phyloP scores from a whole-genome alignment of 2,329 filamentous ascomycete genomes.

The Decorospora gaudefroyi region DNA sequence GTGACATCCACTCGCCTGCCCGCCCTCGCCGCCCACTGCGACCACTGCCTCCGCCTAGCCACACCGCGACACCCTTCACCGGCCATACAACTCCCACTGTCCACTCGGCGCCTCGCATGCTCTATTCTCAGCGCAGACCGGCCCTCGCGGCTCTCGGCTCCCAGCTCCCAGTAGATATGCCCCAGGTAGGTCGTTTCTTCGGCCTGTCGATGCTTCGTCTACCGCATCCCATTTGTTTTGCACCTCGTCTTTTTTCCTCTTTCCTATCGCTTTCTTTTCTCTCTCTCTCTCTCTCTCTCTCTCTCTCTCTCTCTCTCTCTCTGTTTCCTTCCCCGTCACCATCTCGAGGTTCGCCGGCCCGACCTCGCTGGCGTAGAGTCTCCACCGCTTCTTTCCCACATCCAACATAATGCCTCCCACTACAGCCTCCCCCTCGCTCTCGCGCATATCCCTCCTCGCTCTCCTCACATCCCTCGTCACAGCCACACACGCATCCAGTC shows the following conservation, averaged over 20 bases:
- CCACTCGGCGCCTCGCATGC: conserved; percentile 41
- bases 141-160: conserved; percentile 20
- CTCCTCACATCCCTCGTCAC: conserved; percentile 35
- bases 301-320: conserved; percentile 10
- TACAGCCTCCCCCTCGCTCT: conserved; percentile 37
- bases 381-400: not conserved
- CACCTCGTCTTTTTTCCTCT: conserved; percentile 3
- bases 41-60: too few species aligned
- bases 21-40: conserved; percentile 33
- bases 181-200: conserved; percentile 5
- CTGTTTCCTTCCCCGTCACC: conserved; percentile 15
- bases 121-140: conserved; percentile 39
- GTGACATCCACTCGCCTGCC: conserved; percentile 32
- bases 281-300: conserved; percentile 10
- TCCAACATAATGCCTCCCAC: conserved; percentile 34
- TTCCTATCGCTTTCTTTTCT: conserved; percentile 1
- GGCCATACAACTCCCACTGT: conserved; percentile 31
- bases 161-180: conserved; percentile 28
- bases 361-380: conserved; percentile 10
- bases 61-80: conserved; percentile 14
- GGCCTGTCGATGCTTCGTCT: conserved; percentile 12
- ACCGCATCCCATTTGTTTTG: conserved; percentile 11
- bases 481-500: conserved; percentile 31
- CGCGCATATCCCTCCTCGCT: conserved; percentile 41
- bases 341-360: conserved; percentile 18